phyloP scores from a whole-genome alignment of 352 stramenopile genomes.

The Globisporangium orthogonon region DNA sequence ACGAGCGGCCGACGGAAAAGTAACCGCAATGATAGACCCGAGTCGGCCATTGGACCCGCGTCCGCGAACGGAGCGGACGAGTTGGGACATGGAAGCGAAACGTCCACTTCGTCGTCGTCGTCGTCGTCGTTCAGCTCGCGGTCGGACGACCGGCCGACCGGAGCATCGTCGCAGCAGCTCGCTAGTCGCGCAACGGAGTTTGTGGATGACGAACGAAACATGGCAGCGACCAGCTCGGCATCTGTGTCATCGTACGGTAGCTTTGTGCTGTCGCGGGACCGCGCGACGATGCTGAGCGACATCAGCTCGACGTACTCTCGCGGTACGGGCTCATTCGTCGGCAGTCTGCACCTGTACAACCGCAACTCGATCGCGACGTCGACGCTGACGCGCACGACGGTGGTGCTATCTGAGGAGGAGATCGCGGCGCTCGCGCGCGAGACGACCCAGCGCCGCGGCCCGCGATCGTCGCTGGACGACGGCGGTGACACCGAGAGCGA shows the following conservation, averaged over 20 bases:
- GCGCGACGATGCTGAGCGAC: constrained; percentile 24
- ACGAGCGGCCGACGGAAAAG: not conserved
- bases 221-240: constrained; percentile 5
- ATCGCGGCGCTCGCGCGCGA: constrained; percentile 10
- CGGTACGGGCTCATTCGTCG: constrained; percentile 14
- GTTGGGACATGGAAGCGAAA: constrained; percentile 29
- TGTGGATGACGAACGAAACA: constrained; percentile 11
- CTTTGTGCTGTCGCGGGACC: constrained; percentile 23
- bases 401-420: constrained; percentile 12
- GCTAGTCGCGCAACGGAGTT: not conserved
- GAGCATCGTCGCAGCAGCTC: not conserved
- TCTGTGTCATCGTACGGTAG: constrained; percentile 17
- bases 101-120: constrained; percentile 17
- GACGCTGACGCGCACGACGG: constrained; percentile 11
- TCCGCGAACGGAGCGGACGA: constrained; percentile 4
- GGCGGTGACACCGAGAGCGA: constrained; percentile 13
- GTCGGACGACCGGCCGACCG: constrained; percentile 5
- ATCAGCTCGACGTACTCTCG: constrained; percentile 6
- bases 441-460: not conserved
- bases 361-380: constrained; percentile 17
- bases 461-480: constrained; percentile 5
- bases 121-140: not conserved
- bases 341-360: constrained; percentile 14
- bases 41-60: not conserved
- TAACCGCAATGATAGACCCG: not conserved